These are phyloP conservation scores for Emergomyces pasteurianus DNA, from an alignment of 2,329 filamentous ascomycete genomes.

Conservation along the genomic window DNA sequence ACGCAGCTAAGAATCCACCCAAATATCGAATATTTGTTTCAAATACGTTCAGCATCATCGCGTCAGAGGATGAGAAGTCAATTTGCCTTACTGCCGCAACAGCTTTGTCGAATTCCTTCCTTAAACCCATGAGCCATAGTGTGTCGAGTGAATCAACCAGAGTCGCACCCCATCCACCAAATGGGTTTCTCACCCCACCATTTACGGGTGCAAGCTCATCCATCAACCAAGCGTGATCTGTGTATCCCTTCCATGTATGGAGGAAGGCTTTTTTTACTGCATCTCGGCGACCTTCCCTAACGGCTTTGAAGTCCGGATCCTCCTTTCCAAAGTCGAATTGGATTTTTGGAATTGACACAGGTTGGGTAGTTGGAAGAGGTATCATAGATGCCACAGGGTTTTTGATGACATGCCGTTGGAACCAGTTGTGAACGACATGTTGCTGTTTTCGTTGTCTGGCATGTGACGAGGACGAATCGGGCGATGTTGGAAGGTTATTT, in stretches of 20 bases:
- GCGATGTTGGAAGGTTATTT: neutral
- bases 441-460: neutral
- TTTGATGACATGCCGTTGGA: slow-evolving; percentile 7
- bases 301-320: slow-evolving; percentile 17
- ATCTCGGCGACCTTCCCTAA: slow-evolving; percentile 29
- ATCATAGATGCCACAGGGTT: slow-evolving; percentile 15
- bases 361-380: slow-evolving; percentile 14
- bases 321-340: slow-evolving; percentile 19
- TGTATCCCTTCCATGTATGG: slow-evolving; percentile 51
- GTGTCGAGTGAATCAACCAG: slow-evolving; percentile 51
- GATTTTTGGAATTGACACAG: slow-evolving; percentile 16
- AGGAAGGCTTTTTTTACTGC: slow-evolving; percentile 41
- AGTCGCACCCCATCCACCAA: slow-evolving; percentile 51
- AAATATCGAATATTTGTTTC: slow-evolving; percentile 43
- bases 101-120: slow-evolving; percentile 45
- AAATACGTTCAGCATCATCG: slow-evolving; percentile 32
- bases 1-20: slow-evolving; percentile 41
- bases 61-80: slow-evolving; percentile 38
- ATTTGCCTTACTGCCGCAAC: slow-evolving; percentile 40
- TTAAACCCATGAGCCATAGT: slow-evolving; percentile 50
- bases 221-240: slow-evolving; percentile 49
- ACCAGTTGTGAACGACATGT: slow-evolving; percentile 6
- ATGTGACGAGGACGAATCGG: neutral
- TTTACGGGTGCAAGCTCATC: slow-evolving; percentile 52
- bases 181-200: slow-evolving; percentile 42